Evolutionary conservation across 2,329 filamentous ascomycete species (phyloP), one percentile per base, ranked within the genome.

Genomic region (Aspergillus puulaauensis): DNA sequence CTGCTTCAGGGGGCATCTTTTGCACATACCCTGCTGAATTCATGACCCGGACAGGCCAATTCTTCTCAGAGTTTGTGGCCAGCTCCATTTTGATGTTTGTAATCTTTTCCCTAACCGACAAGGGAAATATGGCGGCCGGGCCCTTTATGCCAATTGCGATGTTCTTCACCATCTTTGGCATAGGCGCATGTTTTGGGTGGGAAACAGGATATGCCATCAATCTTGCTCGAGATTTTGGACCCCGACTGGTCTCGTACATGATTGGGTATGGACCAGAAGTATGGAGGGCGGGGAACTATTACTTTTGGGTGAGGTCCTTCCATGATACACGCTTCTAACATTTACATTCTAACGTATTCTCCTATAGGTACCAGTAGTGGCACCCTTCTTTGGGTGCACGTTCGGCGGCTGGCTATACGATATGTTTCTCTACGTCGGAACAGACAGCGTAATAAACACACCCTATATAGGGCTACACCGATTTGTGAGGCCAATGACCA

Each of bases 171-270:
- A 86, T 91, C 61, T 90, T 90, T 67, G 88, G 87, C 7, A 85
- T 91, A 21, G 88, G 87, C 17, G 85, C 86, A 33, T 88, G 86
- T 68, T 90, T 90, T 66, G 89, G 89, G 6, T 90, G 86, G 86
- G 84, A 91, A 71, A 91, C 88, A 1, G 88, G 89, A 39, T 91
- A 89, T 73, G 88, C 88, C 15, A 90, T 90, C 63, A 91, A 91
- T 66, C 73, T 90, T 43, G 88, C 87, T 37, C 81, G 89, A 72
- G 89, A 91, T 62, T 89, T 91, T 68, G 86, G 87, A 1, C 88
- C 88, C 9, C 79, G 88, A 11, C 71, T 90, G 44, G 83, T 89
- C 61, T 83, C 84, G 1, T 89, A 86, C 68, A 83, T 86, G 68
- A 65, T 90, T 54, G 89, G 89, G 2, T 91, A 91, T 67, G 86